Evolutionary conservation across 2,329 filamentous ascomycete species (phyloP).

Genomic region (Neonectria sp.): DNA sequence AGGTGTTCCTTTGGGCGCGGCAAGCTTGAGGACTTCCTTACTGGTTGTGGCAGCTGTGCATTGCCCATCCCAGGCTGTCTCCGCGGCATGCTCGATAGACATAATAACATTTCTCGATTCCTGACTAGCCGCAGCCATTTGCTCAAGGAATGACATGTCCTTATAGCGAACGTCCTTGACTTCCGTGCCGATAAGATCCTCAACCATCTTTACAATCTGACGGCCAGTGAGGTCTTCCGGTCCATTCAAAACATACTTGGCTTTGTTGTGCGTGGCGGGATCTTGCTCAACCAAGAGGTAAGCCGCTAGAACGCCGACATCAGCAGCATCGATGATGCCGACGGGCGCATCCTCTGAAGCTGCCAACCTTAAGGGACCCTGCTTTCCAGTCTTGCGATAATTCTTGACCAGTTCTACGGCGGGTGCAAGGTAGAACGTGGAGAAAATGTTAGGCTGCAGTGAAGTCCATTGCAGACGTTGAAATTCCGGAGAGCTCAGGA

Average conservation of each 20-base stretch:
- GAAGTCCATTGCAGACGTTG: constrained; percentile 55
- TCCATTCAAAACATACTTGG: constrained; percentile 57
- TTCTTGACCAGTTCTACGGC: constrained; percentile 52
- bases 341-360: constrained; percentile 47
- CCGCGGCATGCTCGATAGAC: too few species aligned
- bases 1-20: too few species aligned
- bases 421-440: constrained; percentile 33
- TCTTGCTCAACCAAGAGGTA: constrained; percentile 52
- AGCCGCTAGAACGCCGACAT: constrained; percentile 55
- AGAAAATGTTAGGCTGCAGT: constrained; percentile 54
- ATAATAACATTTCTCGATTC: too few species aligned
- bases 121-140: too few species aligned
- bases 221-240: constrained; percentile 56
- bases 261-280: constrained; percentile 46
- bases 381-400: constrained; percentile 52
- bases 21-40: too few species aligned
- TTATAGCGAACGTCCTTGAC: constrained; percentile 49
- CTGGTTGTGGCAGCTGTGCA: too few species aligned
- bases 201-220: constrained; percentile 53
- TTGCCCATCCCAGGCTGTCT: too few species aligned
- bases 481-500: constrained; percentile 56
- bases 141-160: constrained; percentile 51
- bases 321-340: constrained; percentile 50
- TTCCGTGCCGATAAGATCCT: constrained; percentile 49
- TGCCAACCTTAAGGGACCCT: constrained; percentile 48